Evolutionary conservation across 2,329 filamentous ascomycete species (phyloP).

Genomic region (Pseudocercospora eumusae): DNA sequence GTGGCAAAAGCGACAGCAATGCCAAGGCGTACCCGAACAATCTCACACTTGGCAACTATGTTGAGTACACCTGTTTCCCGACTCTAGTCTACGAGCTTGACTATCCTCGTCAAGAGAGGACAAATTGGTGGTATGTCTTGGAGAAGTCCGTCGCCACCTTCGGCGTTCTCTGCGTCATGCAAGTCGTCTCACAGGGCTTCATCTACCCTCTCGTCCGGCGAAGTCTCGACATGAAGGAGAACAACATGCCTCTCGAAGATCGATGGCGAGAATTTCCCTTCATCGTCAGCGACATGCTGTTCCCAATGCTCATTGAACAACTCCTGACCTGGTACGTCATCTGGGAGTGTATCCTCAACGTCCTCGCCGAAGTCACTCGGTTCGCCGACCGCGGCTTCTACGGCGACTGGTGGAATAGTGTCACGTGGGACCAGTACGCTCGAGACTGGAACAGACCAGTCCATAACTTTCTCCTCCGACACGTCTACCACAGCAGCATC

Average conservation of each 20-base stretch:
- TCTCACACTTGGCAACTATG: constrained; percentile 57
- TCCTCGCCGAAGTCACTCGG: constrained; percentile 72
- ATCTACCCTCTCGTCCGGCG: constrained; percentile 75
- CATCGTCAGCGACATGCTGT: constrained; percentile 72
- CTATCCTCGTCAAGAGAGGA: constrained; percentile 69
- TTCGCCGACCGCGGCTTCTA: constrained; percentile 62
- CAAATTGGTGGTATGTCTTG: constrained; percentile 73
- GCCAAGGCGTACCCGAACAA: constrained; percentile 67
- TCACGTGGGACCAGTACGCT: constrained; percentile 73
- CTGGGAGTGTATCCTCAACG: constrained; percentile 69
- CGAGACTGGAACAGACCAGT: constrained; percentile 81
- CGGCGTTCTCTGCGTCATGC: constrained; percentile 75
- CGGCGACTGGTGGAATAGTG: constrained; percentile 49
- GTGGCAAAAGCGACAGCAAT: constrained; percentile 58
- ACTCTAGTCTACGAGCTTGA: constrained; percentile 78
- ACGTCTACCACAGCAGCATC: constrained; percentile 78
- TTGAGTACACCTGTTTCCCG: constrained; percentile 72
- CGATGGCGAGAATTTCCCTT: constrained; percentile 70
- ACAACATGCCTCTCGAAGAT: constrained; percentile 60
- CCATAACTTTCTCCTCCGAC: constrained; percentile 73
- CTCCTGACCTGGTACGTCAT: constrained; percentile 78
- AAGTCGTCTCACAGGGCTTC: constrained; percentile 72
- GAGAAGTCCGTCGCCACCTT: constrained; percentile 72
- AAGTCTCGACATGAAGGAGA: constrained; percentile 67
- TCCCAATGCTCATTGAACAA: constrained; percentile 78